Evolutionary conservation across 805 yeast genomes (phyloP).

Genomic region (Ogataea dorogensis): DNA sequence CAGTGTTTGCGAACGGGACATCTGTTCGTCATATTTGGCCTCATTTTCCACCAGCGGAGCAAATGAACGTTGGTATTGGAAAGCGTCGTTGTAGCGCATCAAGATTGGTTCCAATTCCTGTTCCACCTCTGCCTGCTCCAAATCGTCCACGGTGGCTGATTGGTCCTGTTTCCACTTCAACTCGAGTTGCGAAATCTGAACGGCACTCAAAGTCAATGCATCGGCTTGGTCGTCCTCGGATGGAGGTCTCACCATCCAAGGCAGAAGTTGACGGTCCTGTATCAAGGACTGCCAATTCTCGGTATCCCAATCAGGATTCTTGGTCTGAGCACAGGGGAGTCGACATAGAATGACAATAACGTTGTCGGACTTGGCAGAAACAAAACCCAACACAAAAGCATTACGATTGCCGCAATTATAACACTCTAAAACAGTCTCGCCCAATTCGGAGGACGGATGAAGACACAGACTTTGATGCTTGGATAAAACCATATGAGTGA

Average conservation of each 20-base stretch:
- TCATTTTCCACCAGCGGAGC: conserved; percentile 82
- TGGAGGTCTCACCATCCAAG: conserved; percentile 81
- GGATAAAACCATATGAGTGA: conserved; percentile 79
- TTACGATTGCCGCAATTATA: conserved; percentile 85
- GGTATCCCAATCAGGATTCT: conserved; percentile 82
- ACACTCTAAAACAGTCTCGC: conserved; percentile 86
- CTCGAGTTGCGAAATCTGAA: conserved; percentile 71
- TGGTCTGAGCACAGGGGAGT: conserved; percentile 78
- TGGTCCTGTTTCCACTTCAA: conserved; percentile 76
- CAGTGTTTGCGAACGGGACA: conserved; percentile 75
- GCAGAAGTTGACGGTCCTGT: conserved; percentile 70
- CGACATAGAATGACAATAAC: conserved; percentile 87
- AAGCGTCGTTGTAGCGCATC: conserved; percentile 77
- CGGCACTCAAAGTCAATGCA: conserved; percentile 54
- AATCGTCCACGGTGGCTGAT: conserved; percentile 68
- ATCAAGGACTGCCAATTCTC: conserved; percentile 84
- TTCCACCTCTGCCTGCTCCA: conserved; percentile 51
- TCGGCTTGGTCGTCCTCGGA: conserved; percentile 57
- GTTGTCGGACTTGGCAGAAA: conserved; percentile 80
- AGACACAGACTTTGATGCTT: conserved; percentile 72
- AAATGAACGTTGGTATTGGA: conserved; percentile 79
- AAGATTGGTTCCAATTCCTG: conserved; percentile 67
- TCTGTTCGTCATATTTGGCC: conserved; percentile 71
- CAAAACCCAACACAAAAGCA: conserved; percentile 79
- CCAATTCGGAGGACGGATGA: conserved; percentile 78